Conservation (phyloP, 768 basidiomycete genomes). For the Steccherinum ochraceum region DNA sequence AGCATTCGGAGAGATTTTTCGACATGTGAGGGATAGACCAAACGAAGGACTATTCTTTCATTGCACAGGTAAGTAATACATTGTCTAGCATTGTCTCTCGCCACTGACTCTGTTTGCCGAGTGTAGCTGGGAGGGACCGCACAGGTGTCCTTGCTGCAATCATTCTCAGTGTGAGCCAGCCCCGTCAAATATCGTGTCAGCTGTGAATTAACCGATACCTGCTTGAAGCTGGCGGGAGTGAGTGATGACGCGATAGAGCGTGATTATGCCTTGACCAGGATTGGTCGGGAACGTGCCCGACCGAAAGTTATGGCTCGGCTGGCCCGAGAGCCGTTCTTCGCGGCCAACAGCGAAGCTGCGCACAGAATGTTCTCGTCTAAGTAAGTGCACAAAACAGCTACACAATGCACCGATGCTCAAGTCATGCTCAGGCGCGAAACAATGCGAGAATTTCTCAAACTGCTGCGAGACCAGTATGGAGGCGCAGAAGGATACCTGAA, state of each 20-base stretch:
- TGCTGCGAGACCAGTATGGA: slow-evolving; percentile 59
- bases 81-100: neutral
- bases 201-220: too few species aligned
- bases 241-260: slow-evolving; percentile 55
- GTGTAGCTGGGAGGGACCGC: slow-evolving; percentile 71
- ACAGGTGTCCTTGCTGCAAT: slow-evolving; percentile 75
- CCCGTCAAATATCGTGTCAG: neutral
- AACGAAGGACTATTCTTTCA: slow-evolving; percentile 64
- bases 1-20: slow-evolving; percentile 65
- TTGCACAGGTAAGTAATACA: slow-evolving; percentile 49
- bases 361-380: slow-evolving; percentile 81
- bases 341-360: slow-evolving; percentile 65
- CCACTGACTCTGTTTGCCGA: neutral
- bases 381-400: too few species aligned
- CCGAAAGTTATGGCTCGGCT: slow-evolving; percentile 65
- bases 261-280: slow-evolving; percentile 72
- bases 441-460: slow-evolving; percentile 63
- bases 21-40: slow-evolving; percentile 68
- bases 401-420: too few species aligned
- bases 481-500: slow-evolving; percentile 62
- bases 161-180: slow-evolving; percentile 49
- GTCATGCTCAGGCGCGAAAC: slow-evolving; percentile 50
- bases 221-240: slow-evolving; percentile 61
- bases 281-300: slow-evolving; percentile 76
- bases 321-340: slow-evolving; percentile 65